phyloP scores from a whole-genome alignment of 352 stramenopile genomes.

The Blastocystis sp. region DNA sequence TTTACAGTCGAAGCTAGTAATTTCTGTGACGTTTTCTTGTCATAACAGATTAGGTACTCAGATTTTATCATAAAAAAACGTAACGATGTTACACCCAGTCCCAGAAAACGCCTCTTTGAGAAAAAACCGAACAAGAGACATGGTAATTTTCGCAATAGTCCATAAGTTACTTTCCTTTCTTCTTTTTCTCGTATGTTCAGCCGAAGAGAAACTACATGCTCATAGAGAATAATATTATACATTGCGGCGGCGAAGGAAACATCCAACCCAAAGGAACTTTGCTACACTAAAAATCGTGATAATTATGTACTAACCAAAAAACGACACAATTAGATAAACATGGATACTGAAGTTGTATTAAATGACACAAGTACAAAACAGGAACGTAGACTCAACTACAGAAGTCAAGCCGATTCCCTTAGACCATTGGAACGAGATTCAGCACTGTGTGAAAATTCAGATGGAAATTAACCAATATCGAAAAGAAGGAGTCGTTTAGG shows the following conservation, averaged over 20 bases:
- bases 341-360: conserved; percentile 5
- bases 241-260: not conserved
- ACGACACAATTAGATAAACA: not conserved
- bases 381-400: not conserved
- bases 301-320: not conserved
- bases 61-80: conserved; percentile 60
- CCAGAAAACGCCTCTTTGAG: not conserved
- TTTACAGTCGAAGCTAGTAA: not conserved
- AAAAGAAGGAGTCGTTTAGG: not conserved
- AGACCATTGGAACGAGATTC: not conserved
- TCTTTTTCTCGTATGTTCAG: not conserved
- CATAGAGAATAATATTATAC: not conserved
- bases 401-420: not conserved
- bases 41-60: conserved; percentile 60
- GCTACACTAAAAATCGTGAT: not conserved
- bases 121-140: conserved; percentile 37
- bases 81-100: conserved; percentile 25
- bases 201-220: not conserved
- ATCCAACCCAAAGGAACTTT: not conserved
- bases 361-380: not conserved
- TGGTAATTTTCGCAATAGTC: conserved; percentile 31
- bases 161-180: conserved; percentile 23
- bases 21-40: conserved; percentile 9
- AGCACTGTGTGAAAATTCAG: not conserved
- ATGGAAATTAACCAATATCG: not conserved